These are phyloP conservation scores for Cercospora berteroae DNA, from an alignment of 2,329 filamentous ascomycete genomes.

Conservation along the genomic window DNA sequence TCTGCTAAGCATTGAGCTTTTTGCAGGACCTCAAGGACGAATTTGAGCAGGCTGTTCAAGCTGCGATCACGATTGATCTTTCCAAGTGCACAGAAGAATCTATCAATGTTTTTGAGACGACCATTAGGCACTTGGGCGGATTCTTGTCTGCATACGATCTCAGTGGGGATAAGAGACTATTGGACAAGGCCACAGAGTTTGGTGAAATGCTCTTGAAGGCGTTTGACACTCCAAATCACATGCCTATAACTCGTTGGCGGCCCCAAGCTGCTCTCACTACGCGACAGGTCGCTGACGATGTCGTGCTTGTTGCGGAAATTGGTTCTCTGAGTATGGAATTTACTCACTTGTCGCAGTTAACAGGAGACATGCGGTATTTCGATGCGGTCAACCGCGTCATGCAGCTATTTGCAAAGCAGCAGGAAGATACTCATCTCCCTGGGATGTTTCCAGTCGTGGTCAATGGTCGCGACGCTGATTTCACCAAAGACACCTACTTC, in stretches of 20 bases:
- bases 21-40: conserved; percentile 43
- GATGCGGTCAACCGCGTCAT: conserved; percentile 48
- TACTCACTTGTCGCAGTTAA: conserved; percentile 47
- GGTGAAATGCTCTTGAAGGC: conserved; percentile 48
- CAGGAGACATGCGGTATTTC: conserved; percentile 47
- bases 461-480: conserved; percentile 42
- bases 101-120: conserved; percentile 52
- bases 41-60: conserved; percentile 47
- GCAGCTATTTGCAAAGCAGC: conserved; percentile 43
- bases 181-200: conserved; percentile 40
- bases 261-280: conserved; percentile 41
- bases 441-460: conserved; percentile 51
- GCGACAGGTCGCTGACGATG: conserved; percentile 42
- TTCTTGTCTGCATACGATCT: conserved; percentile 40
- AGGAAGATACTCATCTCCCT: conserved; percentile 44
- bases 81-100: conserved; percentile 39
- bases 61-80: conserved; percentile 46
- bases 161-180: conserved; percentile 36
- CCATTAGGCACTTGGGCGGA: conserved; percentile 45
- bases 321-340: conserved; percentile 51
- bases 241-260: conserved; percentile 49
- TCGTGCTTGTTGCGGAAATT: conserved; percentile 48
- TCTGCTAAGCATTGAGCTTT: conserved; percentile 49
- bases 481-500: conserved; percentile 43
- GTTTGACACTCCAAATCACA: conserved; percentile 48